Evolutionary conservation across 805 yeast species (phyloP).

Genomic region (Yamadazyma phyllophila): DNA sequence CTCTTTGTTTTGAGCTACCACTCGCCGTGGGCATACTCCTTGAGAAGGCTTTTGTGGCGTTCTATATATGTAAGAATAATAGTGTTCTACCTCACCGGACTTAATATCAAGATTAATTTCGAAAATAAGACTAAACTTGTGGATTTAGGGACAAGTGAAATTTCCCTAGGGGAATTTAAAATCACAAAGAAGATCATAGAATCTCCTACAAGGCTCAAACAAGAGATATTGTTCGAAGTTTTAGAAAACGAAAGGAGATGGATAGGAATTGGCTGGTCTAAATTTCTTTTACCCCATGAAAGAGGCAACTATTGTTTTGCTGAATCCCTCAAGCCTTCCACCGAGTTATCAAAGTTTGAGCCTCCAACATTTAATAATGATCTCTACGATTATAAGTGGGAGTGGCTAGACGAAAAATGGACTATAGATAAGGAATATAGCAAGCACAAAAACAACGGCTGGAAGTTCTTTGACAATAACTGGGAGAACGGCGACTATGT

Average conservation of each 20-base stretch:
- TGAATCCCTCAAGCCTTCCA: slow-evolving; percentile 26
- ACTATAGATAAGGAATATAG: slow-evolving; percentile 40
- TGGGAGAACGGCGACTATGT: slow-evolving; percentile 43
- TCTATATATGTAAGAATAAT: slow-evolving; percentile 41
- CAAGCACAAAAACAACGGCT: slow-evolving; percentile 42
- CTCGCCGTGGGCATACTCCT: slow-evolving; percentile 47
- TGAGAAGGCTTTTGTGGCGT: slow-evolving; percentile 50
- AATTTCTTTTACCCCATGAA: slow-evolving; percentile 50
- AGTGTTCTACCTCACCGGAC: slow-evolving; percentile 42
- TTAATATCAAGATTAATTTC: slow-evolving; percentile 17
- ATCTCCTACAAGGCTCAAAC: slow-evolving; percentile 44
- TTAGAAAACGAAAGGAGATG: slow-evolving; percentile 61
- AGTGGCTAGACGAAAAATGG: slow-evolving; percentile 59
- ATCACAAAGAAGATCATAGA: slow-evolving; percentile 36
- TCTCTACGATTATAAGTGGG: slow-evolving; percentile 46
- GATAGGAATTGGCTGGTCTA: slow-evolving; percentile 61
- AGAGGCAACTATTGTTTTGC: slow-evolving; percentile 48
- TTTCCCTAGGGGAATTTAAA: slow-evolving; percentile 31
- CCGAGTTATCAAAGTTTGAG: slow-evolving; percentile 32
- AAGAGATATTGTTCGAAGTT: slow-evolving; percentile 49
- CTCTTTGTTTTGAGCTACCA: slow-evolving; percentile 41
- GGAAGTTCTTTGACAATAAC: slow-evolving; percentile 53
- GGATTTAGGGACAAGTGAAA: slow-evolving; percentile 17
- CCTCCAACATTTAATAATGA: slow-evolving; percentile 46
- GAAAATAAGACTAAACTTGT: slow-evolving; percentile 18